Evolutionary conservation across 371 early-diverging fungal genomes (phyloP).

Genomic region (Lichtheimia ornata): DNA sequence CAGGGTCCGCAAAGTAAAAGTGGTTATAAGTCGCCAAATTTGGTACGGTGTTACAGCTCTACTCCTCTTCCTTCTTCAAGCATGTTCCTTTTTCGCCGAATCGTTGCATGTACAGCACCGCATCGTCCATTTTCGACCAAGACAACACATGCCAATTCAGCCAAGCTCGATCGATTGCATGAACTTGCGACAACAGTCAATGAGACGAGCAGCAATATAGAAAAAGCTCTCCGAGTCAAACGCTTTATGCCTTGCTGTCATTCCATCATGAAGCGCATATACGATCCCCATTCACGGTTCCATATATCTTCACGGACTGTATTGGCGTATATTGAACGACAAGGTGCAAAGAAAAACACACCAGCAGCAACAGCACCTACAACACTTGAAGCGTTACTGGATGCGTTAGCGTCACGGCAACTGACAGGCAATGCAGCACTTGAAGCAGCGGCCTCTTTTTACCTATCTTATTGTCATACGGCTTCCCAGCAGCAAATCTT

Average conservation of each 20-base stretch:
- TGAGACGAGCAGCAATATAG: constrained; percentile 27
- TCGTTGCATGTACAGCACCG: no score
- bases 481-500: constrained; percentile 34
- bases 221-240: constrained; percentile 17
- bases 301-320: constrained; percentile 31
- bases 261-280: constrained; percentile 50
- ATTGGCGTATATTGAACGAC: constrained; percentile 16
- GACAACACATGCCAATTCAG: no score
- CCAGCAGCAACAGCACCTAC: not conserved
- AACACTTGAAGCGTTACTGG: constrained; percentile 27
- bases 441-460: constrained; percentile 41
- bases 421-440: constrained; percentile 46
- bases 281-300: constrained; percentile 48
- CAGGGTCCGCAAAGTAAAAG: no score
- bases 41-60: no score
- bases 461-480: constrained; percentile 24
- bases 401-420: constrained; percentile 47
- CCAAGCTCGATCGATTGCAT: constrained; percentile 32
- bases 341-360: not conserved
- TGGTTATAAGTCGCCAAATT: no score
- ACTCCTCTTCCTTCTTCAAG: no score
- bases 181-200: constrained; percentile 33
- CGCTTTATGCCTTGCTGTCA: constrained; percentile 30
- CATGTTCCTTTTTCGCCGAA: no score
- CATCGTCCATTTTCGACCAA: no score